Percentiles rank a stretch among this genome's conserved stretches.
Evolutionary conservation across 2,329 filamentous ascomycete genomes (phyloP).

Genomic region (Diaporthe citrichinensis): DNA sequence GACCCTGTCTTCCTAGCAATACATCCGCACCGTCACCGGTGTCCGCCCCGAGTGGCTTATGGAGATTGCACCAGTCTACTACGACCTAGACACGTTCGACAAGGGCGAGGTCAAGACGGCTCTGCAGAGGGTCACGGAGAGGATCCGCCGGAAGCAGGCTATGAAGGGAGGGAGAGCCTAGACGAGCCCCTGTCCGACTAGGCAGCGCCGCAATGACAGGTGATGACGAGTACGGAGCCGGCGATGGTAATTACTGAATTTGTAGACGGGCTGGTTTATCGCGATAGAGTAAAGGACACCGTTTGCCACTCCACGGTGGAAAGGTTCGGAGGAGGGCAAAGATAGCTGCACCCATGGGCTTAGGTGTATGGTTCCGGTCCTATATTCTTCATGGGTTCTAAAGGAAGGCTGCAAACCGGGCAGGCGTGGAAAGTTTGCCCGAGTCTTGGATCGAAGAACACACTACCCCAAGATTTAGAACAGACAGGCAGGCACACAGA

Average conservation of each 20-base stretch:
- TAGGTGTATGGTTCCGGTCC: slow-evolving; percentile 13
- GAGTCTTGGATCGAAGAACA: not conserved
- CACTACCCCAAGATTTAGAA: slow-evolving; percentile 4
- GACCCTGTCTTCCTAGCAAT: slow-evolving; percentile 77
- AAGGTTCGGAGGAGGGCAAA: not conserved
- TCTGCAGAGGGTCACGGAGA: slow-evolving; percentile 70
- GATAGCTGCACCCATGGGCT: slow-evolving; percentile 1
- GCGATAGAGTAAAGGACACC: slow-evolving; percentile 3
- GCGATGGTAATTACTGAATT: slow-evolving; percentile 17
- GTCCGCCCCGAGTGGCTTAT: slow-evolving; percentile 95
- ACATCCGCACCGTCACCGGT: slow-evolving; percentile 92
- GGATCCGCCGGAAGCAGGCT: slow-evolving; percentile 71
- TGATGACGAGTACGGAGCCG: not conserved
- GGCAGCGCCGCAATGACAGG: not conserved
- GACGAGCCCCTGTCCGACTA: not conserved
- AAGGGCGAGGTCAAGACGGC: slow-evolving; percentile 88
- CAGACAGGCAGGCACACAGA: not conserved
- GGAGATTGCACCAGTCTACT: slow-evolving; percentile 95
- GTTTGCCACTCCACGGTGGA: slow-evolving; percentile 7
- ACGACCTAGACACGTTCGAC: slow-evolving; percentile 85
- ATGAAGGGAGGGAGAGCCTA: slow-evolving; percentile 60
- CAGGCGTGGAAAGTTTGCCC: not conserved
- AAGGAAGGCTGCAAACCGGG: not conserved
- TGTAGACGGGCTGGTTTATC: slow-evolving; percentile 14
- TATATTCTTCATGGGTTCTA: not conserved